Evolutionary conservation across 306 rosid species (phyloP).

Genomic region (Castanea sativa): DNA sequence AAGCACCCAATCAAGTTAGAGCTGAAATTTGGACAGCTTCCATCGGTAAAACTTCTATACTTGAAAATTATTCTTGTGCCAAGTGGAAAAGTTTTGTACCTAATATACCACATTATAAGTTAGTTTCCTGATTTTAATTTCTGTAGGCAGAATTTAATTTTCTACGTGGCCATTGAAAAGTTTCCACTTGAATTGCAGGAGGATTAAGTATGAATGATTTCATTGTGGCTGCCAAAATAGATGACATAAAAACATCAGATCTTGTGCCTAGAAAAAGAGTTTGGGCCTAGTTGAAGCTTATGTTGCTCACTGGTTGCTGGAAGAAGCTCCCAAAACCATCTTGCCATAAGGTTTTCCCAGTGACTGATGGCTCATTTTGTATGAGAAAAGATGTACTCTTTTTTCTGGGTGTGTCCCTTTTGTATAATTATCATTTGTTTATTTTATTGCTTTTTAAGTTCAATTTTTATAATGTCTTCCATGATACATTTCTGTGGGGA

Average conservation of each 20-base stretch:
- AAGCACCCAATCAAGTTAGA: conserved; percentile 77
- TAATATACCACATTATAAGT: background rate
- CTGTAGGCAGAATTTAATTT: background rate
- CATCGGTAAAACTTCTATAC: conserved; percentile 55
- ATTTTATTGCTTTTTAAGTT: background rate
- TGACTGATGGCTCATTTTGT: background rate
- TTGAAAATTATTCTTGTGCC: background rate
- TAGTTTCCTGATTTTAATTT: conserved; percentile 1
- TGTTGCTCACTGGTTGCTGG: background rate
- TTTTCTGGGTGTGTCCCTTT: background rate
- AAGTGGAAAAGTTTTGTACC: background rate
- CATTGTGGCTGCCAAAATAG: conserved; percentile 84
- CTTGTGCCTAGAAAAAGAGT: conserved; percentile 77
- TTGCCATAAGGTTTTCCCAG: background rate
- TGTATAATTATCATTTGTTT: background rate
- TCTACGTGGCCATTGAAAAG: conserved; percentile 11
- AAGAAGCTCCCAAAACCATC: background rate
- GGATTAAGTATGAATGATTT: conserved; percentile 93
- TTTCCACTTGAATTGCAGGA: conserved; percentile 54
- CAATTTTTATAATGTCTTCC: background rate
- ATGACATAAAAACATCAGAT: conserved; percentile 74
- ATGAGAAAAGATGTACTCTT: background rate
- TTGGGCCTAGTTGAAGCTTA: conserved; percentile 64
- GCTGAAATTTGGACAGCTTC: conserved; percentile 80
- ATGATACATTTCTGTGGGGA: background rate